Evolutionary conservation across 139 green algal species (phyloP).

Genomic region (Edaphochlamys debaryana): DNA sequence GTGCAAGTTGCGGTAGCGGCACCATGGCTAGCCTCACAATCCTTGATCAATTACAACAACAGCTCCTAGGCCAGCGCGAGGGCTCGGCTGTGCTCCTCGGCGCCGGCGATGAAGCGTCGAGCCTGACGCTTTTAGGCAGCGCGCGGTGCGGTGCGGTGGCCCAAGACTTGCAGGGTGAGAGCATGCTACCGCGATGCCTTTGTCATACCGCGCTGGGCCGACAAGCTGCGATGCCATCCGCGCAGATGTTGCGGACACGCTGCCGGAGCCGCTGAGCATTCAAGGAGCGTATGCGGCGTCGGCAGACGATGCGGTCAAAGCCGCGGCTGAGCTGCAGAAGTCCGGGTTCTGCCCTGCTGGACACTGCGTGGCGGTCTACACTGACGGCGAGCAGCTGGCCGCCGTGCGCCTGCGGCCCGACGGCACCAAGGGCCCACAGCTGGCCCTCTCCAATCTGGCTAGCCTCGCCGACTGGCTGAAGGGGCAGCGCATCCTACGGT

Average conservation of each 20-base stretch:
- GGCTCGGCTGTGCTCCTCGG: neutral
- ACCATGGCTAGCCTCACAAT: neutral
- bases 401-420: neutral
- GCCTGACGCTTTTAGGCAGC: neutral
- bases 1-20: too few relatives aligned
- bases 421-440: neutral
- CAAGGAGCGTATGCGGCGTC: neutral
- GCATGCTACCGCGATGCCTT: neutral
- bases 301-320: neutral
- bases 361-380: neutral
- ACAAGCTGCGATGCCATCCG: neutral
- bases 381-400: neutral
- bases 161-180: neutral
- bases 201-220: neutral
- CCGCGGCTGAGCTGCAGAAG: neutral
- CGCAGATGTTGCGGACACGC: constrained; percentile 27
- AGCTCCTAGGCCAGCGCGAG: neutral
- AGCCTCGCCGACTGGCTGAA: constrained; percentile 24
- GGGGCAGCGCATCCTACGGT: neutral
- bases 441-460: neutral
- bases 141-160: neutral
- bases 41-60: neutral
- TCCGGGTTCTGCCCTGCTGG: neutral
- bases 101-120: neutral
- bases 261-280: constrained; percentile 9